Percentiles rank a stretch among this genome's conserved stretches.
These are phyloP conservation scores for Calonectria hawksworthii DNA, from an alignment of 2,329 filamentous ascomycete species.

Conservation along the genomic window DNA sequence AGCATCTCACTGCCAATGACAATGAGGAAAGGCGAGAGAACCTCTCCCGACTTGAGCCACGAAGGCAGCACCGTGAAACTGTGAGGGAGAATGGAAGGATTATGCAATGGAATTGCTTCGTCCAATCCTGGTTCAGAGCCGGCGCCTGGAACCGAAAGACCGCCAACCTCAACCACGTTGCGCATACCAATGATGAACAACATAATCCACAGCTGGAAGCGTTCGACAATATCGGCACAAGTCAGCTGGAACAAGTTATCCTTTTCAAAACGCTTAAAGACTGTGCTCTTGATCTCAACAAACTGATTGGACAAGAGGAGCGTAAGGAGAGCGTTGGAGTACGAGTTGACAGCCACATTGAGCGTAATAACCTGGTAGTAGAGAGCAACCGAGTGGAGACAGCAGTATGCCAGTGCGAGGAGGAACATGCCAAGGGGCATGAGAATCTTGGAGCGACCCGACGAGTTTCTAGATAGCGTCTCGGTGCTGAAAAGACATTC, in stretches of 20 bases:
- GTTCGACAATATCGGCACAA: slow-evolving; percentile 95
- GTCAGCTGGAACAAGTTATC: slow-evolving; percentile 97
- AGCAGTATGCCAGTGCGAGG: slow-evolving; percentile 88
- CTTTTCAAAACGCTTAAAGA: slow-evolving; percentile 99
- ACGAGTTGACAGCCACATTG: slow-evolving; percentile 98
- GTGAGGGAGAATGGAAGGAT: slow-evolving; percentile 84
- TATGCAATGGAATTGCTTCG: slow-evolving; percentile 71
- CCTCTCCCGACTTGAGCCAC: slow-evolving; percentile 83
- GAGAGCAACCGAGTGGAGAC: slow-evolving; percentile 86
- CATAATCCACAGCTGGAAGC: slow-evolving; percentile 98
- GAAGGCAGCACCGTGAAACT: slow-evolving; percentile 92
- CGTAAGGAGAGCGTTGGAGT: slow-evolving; percentile 94
- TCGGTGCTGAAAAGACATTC: slow-evolving; percentile 96
- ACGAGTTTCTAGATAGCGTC: slow-evolving; percentile 87
- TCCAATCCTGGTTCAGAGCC: slow-evolving; percentile 63
- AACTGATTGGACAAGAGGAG: slow-evolving; percentile 97
- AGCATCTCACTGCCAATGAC: slow-evolving; percentile 97
- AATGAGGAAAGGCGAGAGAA: slow-evolving; percentile 92
- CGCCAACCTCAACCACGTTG: slow-evolving; percentile 96
- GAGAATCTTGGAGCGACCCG: slow-evolving; percentile 91
- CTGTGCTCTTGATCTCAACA: slow-evolving; percentile 97
- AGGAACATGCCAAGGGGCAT: slow-evolving; percentile 93
- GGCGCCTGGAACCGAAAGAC: slow-evolving; percentile 75
- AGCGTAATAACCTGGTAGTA: slow-evolving; percentile 99
- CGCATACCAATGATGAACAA: slow-evolving; percentile 95